Conservation (phyloP, 495 filamentous ascomycete genomes). For the Penicillium salamii region DNA sequence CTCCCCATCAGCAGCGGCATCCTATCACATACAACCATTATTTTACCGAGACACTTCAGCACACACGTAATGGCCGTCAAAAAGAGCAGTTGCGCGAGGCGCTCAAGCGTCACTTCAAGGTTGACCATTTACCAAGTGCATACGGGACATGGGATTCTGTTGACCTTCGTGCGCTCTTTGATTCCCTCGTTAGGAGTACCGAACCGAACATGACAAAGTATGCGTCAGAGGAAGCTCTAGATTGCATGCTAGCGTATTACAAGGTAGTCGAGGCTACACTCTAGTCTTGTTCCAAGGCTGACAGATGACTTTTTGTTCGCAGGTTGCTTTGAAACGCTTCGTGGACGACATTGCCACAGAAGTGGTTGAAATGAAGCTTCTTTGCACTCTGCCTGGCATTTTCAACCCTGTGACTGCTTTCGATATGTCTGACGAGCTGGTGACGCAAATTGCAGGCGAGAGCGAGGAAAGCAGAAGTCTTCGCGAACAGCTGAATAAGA, state of each 20-base stretch:
- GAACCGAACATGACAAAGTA: conserved; percentile 24
- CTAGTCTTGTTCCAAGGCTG: no score
- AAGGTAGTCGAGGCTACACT: no score
- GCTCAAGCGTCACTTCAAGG: conserved; percentile 16
- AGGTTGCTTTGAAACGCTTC: conserved; percentile 63
- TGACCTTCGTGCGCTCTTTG: conserved; percentile 14
- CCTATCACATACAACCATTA: conserved; percentile 58
- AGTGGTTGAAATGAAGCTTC: conserved; percentile 53
- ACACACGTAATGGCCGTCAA: conserved; percentile 24
- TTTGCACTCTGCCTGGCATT: conserved; percentile 24
- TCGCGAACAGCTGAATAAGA: conserved; percentile 50
- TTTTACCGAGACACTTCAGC: conserved; percentile 48
- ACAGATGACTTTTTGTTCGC: no score
- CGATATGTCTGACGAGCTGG: conserved; percentile 39
- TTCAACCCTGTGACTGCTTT: conserved; percentile 28
- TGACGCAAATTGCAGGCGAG: conserved; percentile 53
- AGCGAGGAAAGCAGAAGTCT: conserved; percentile 44
- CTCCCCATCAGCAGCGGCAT: conserved; percentile 20
- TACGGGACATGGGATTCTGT: conserved; percentile 2
- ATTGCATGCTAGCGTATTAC: conserved; percentile 33
- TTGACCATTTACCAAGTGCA: conserved; percentile 5
- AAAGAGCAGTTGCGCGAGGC: conserved; percentile 9
- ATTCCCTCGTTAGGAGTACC: conserved; percentile 7
- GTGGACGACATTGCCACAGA: conserved; percentile 56
- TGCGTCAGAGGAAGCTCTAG: conserved; percentile 23